A percentile compares a stretch with the other conserved stretches of the same genome.
Conservation (phyloP, 2,329 filamentous ascomycete genomes). For the Aspergillus brasiliensis region DNA sequence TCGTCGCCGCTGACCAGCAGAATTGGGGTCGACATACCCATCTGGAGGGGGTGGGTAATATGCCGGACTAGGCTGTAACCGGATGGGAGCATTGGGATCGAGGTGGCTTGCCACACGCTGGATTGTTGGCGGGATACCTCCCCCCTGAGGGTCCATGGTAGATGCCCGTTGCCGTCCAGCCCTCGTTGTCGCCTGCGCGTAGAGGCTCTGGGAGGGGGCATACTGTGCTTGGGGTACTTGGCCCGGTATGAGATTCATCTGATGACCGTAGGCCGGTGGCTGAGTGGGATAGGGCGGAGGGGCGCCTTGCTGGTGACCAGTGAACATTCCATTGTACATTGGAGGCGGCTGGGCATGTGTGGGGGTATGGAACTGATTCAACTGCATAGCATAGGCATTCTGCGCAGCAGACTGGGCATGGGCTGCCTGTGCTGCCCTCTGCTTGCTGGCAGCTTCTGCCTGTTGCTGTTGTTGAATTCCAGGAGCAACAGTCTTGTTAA, state of each 20-base stretch:
- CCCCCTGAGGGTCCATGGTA: conserved; percentile 94
- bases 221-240: conserved; percentile 70
- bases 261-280: conserved; percentile 67
- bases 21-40: conserved; percentile 68
- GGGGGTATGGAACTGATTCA: conserved; percentile 56
- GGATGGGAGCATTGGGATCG: conserved; percentile 90
- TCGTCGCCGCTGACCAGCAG: conserved; percentile 69
- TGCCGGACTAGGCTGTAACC: conserved; percentile 90
- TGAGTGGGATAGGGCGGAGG: conserved; percentile 82
- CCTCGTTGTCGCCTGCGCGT: conserved; percentile 73
- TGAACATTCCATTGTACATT: conserved; percentile 82
- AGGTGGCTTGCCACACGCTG: conserved; percentile 95
- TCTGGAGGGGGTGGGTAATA: conserved; percentile 95
- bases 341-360: conserved; percentile 53
- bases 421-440: conserved; percentile 69
- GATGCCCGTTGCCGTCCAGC: conserved; percentile 85
- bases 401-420: conserved; percentile 70
- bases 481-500: conserved; percentile 84
- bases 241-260: conserved; percentile 70
- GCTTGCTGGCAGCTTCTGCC: conserved; percentile 90
- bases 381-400: conserved; percentile 67
- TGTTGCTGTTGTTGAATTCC: conserved; percentile 95
- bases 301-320: conserved; percentile 64
- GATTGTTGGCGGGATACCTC: conserved; percentile 87
- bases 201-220: conserved; percentile 70